Evolutionary conservation across 495 filamentous ascomycete species (phyloP), one percentile per base, ranked within the genome.

Genomic region (Cercophora samala): DNA sequence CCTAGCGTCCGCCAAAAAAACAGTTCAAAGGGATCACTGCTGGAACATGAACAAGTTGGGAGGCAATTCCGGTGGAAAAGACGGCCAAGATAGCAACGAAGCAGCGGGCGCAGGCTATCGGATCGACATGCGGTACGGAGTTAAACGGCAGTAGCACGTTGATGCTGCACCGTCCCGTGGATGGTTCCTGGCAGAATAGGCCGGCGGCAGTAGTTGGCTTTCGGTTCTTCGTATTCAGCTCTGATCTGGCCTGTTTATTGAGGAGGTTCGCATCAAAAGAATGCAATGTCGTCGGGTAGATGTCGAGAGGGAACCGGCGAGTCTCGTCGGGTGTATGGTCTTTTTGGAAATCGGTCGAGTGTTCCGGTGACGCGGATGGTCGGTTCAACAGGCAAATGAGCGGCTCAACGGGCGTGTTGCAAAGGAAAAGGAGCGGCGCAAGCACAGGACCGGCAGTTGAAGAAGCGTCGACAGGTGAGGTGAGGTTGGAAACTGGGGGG

Each of bases 141-240:
- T 62, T 37, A 42, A 42, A 46, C 55, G 26, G 53, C 19, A 22
- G 66, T 63, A 3, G 51, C 62, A 69, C 61, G 46, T 58, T 67
- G 69, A 71, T 69, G 67, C 65, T 73, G 73, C 71, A 70, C 56
- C 32, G 60, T 68, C 60, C 73, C 73, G 73, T 60, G 24, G 58
- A 69, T 60, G 66, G 61, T 64, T 66, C 42, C 29, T 60, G 60
- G 61, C 46, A 62, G 52, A 61, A 56, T 19, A 63, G 66, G 63
- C 23, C 63, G 64, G 62, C 64, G 64, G 68, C 64, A 66, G 66
- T 4, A 53, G 21, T 37, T 18, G n/a, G 13, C 15, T 46, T n/a
- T 11, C 37, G 8, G 37, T 46, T 9, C 37, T 46, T 46, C 37
- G 37, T 46, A 46, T 17, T 56, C n/a, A 29, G 37, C 18, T 53